A percentile compares a stretch with the other conserved stretches of the same genome.
These are phyloP conservation scores for Myriosclerotinia curreyana DNA, from an alignment of 2,329 filamentous ascomycete species.

Conservation along the genomic window DNA sequence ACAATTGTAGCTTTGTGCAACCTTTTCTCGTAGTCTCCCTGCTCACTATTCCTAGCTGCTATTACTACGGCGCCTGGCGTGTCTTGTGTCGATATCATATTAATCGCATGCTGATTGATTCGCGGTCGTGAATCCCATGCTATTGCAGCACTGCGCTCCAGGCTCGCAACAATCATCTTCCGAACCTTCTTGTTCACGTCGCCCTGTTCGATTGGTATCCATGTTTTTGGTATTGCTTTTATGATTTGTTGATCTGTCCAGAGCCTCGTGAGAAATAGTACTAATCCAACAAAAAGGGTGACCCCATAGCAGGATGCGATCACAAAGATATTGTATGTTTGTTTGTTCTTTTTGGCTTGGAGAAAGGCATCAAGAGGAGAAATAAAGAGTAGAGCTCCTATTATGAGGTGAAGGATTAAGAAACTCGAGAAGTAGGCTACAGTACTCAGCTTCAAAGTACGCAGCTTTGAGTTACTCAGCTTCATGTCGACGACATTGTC, in stretches of 20 bases:
- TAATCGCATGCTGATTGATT: slow-evolving; percentile 43
- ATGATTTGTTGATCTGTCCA: slow-evolving; percentile 82
- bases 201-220: slow-evolving; percentile 80
- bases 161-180: slow-evolving; percentile 68
- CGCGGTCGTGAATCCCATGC: slow-evolving; percentile 75
- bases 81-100: slow-evolving; percentile 35
- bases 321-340: slow-evolving; percentile 79
- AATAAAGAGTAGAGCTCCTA: slow-evolving; percentile 70
- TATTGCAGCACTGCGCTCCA: slow-evolving; percentile 75
- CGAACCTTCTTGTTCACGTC: slow-evolving; percentile 75
- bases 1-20: slow-evolving; percentile 28
- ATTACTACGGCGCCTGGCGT: slow-evolving; percentile 34
- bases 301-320: slow-evolving; percentile 73
- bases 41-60: slow-evolving; percentile 17
- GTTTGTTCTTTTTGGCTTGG: slow-evolving; percentile 64
- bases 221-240: slow-evolving; percentile 78
- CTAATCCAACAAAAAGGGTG: slow-evolving; percentile 64
- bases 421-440: slow-evolving; percentile 9
- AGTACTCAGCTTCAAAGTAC: slow-evolving; percentile 11
- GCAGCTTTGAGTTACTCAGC: slow-evolving; percentile 1
- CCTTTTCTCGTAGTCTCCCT: slow-evolving; percentile 19
- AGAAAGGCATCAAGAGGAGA: slow-evolving; percentile 79
- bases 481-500: slow-evolving; percentile 20
- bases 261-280: slow-evolving; percentile 80
- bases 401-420: slow-evolving; percentile 50